These are phyloP conservation scores for Brasilioporus rufonigricans DNA, from an alignment of 768 basidiomycete genomes.

Conservation along the genomic window DNA sequence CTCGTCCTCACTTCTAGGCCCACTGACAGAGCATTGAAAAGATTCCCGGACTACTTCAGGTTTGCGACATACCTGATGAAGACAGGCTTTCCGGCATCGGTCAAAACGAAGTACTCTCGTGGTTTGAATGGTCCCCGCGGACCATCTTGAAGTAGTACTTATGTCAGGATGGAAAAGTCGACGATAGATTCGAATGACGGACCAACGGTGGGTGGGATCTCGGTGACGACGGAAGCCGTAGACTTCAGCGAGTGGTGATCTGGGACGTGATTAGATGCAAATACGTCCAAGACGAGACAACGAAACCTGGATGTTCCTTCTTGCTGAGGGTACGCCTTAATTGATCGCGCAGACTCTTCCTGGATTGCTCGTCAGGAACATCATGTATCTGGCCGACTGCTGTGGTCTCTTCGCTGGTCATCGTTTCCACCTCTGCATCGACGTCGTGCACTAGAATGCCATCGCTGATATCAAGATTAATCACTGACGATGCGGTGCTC, in stretches of 20 bases:
- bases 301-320: slow-evolving; percentile 43
- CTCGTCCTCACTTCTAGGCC: slow-evolving; percentile 53
- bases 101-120: slow-evolving; percentile 88
- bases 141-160: slow-evolving; percentile 6
- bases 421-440: slow-evolving; percentile 58
- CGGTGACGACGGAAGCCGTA: slow-evolving; percentile 30
- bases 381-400: slow-evolving; percentile 44
- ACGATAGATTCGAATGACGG: slow-evolving; percentile 7
- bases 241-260: slow-evolving; percentile 16
- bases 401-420: slow-evolving; percentile 52
- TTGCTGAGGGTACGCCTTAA: slow-evolving; percentile 63
- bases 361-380: slow-evolving; percentile 53
- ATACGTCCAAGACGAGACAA: slow-evolving; percentile 9
- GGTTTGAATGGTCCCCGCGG: slow-evolving; percentile 37
- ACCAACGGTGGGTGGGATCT: slow-evolving; percentile 31
- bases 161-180: slow-evolving; percentile 5
- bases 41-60: slow-evolving; percentile 1
- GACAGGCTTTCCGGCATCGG: slow-evolving; percentile 97
- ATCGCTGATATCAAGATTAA: slow-evolving; percentile 63
- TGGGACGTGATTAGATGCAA: slow-evolving; percentile 1
- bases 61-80: slow-evolving; percentile 65
- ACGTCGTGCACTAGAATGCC: slow-evolving; percentile 71
- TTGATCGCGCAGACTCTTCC: slow-evolving; percentile 67
- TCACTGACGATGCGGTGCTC: slow-evolving; percentile 70
- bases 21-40: slow-evolving; percentile 32